Base-by-base conservation (phyloP, 2,329 filamentous ascomycete species). In the Rhinocladiella mackenziei region DNA sequence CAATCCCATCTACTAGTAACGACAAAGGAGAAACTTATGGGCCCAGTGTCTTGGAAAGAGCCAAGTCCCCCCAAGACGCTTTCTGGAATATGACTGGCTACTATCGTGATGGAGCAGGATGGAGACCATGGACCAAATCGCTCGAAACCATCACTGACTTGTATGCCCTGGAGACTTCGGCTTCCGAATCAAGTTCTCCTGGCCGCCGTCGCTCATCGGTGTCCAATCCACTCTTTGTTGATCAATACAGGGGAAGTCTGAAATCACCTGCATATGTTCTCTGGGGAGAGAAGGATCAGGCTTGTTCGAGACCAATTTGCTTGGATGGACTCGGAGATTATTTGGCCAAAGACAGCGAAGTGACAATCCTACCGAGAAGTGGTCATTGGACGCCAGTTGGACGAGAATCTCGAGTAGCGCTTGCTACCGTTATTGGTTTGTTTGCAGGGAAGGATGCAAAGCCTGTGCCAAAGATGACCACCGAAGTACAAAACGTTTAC, bases 371-470 rank as follows among this genome's bases (percentile, higher is more conserved):
- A 5, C 68, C 73, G 3, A 58, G 63, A 6, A 69, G 68, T 8
- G 75, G 73, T 0, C 77, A 81, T 59, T 80, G 75, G 66, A 69
- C 70, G 10, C 70, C 75, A 2, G 52, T 74, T 30, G 74, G 78
- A 56, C 57, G 60, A 33, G 61, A 68, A 35, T 69, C 68, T 19
- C 60, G 64, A 5, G 57, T 56, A 13, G 71, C 70, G 2, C 39
- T 77, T 36, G 65, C 65, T 48, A 65, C 47, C 3, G 49, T 46
- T 7, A 50, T 58, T 31, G 39, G 39, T 10, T 38, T 49, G 20
- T 55, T 41, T 46, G 53, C 49, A 9, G 35, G 33, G 8, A 43
- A 30, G 19, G 40, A 44, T 22, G 46, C 50, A 5, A 48, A 35
- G 9, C 43, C 44, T 14, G 35, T 54, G 6, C 17, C 49, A 14